Evolutionary conservation across 768 basidiomycete species (phyloP).

Genomic region (Daedalea quercina): DNA sequence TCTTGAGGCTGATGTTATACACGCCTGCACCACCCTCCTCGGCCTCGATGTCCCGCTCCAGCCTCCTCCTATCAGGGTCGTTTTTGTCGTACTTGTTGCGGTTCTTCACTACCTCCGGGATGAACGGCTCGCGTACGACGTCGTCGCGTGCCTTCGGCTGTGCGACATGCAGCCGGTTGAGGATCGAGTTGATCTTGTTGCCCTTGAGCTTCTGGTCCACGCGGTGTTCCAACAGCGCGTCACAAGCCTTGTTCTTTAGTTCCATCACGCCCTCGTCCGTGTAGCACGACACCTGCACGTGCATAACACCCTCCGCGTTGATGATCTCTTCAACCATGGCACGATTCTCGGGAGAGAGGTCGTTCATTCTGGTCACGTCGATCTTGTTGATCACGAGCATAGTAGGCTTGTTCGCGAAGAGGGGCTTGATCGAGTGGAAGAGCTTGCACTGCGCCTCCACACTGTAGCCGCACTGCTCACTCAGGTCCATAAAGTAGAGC

Average conservation of each 20-base stretch:
- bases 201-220: constrained; percentile 94
- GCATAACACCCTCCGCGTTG: constrained; percentile 58
- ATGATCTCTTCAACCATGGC: constrained; percentile 86
- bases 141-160: constrained; percentile 88
- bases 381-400: constrained; percentile 97
- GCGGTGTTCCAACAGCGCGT: constrained; percentile 88
- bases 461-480: constrained; percentile 96
- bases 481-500: constrained; percentile 98
- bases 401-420: constrained; percentile 90
- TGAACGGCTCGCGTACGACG: constrained; percentile 79
- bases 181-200: constrained; percentile 83
- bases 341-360: constrained; percentile 70
- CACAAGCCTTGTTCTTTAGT: constrained; percentile 92
- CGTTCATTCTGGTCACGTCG: constrained; percentile 84
- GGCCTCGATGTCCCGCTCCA: constrained; percentile 78
- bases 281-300: constrained; percentile 87
- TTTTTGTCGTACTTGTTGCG: constrained; percentile 81
- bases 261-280: constrained; percentile 98
- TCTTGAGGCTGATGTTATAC: constrained; percentile 84
- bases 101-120: constrained; percentile 77
- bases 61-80: constrained; percentile 67
- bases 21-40: constrained; percentile 89
- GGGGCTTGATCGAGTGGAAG: constrained; percentile 98
- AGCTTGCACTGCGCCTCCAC: constrained; percentile 99
- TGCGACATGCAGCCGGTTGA: constrained; percentile 95